phyloP scores from a whole-genome alignment of 176 grass and related monocot genomes.

The Bromus sterilis region DNA sequence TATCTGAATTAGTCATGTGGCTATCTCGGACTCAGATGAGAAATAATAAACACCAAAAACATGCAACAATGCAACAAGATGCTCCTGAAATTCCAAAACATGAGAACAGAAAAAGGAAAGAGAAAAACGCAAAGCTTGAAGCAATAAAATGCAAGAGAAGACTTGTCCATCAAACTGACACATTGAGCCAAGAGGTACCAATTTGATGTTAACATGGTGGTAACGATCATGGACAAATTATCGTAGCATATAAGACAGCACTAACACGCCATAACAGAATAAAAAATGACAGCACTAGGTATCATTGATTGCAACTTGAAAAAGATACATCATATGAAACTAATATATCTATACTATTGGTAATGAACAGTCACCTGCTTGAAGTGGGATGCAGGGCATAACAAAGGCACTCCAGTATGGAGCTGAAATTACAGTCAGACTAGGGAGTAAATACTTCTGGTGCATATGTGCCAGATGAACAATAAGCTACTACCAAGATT shows the following conservation, averaged over 20 bases:
- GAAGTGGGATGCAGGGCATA: neutral
- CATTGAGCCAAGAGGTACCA: neutral
- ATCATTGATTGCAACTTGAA: neutral
- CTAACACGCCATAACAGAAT: neutral
- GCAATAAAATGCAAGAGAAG: too few species aligned
- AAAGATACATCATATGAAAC: neutral
- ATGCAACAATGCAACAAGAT: neutral
- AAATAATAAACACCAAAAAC: neutral
- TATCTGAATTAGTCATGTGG: neutral
- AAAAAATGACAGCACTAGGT: neutral
- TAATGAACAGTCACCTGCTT: neutral
- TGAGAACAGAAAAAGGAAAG: too few species aligned
- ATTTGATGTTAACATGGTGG: neutral
- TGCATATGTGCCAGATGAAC: neutral
- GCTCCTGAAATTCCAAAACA: too few species aligned
- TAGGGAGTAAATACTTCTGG: slow-evolving; percentile 3
- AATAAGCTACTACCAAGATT: neutral
- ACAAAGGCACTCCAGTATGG: neutral
- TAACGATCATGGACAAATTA: neutral
- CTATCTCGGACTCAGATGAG: neutral
- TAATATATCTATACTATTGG: neutral
- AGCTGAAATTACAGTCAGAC: neutral
- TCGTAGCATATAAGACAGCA: neutral
- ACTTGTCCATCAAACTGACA: neutral
- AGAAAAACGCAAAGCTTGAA: too few species aligned